A percentile compares a stretch with the other conserved stretches of the same genome.
Conservation (phyloP, 2,329 filamentous ascomycete genomes). For the Diaporthe vaccinii region DNA sequence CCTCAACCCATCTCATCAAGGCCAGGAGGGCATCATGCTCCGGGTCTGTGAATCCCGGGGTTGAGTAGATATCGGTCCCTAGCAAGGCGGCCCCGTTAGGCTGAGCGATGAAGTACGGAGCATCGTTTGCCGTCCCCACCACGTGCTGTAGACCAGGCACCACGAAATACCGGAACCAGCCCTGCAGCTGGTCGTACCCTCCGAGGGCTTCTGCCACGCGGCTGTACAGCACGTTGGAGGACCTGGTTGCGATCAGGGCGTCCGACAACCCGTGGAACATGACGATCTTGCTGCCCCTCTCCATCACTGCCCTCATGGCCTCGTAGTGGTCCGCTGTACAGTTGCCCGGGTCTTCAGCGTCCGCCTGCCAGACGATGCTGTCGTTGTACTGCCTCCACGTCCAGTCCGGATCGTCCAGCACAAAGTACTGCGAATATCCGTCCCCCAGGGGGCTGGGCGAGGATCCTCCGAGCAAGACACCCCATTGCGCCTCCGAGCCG, state of each 20-base stretch:
- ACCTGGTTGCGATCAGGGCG: slow-evolving; percentile 50
- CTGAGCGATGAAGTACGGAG: slow-evolving; percentile 53
- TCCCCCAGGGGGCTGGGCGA: slow-evolving; percentile 45
- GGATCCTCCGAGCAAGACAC: slow-evolving; percentile 42
- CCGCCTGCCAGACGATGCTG: slow-evolving; percentile 45
- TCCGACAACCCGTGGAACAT: slow-evolving; percentile 59
- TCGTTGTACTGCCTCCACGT: slow-evolving; percentile 49
- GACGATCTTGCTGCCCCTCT: slow-evolving; percentile 56
- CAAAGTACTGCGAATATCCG: slow-evolving; percentile 47
- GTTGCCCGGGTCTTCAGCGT: slow-evolving; percentile 47
- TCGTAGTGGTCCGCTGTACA: slow-evolving; percentile 49
- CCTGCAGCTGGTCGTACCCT: slow-evolving; percentile 51
- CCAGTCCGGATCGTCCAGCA: slow-evolving; percentile 49
- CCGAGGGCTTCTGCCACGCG: slow-evolving; percentile 54
- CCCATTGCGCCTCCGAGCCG: slow-evolving; percentile 57
- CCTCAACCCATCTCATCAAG: slow-evolving; percentile 46
- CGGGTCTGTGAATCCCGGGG: slow-evolving; percentile 53
- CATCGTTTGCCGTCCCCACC: slow-evolving; percentile 46
- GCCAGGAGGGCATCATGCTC: slow-evolving; percentile 49
- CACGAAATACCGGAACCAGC: slow-evolving; percentile 65
- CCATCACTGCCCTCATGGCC: slow-evolving; percentile 47
- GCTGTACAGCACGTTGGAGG: slow-evolving; percentile 51
- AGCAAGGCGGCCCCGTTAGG: slow-evolving; percentile 47
- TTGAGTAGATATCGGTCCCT: slow-evolving; percentile 48
- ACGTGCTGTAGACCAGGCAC: slow-evolving; percentile 68